These are phyloP conservation scores for Curvularia hawaiiensis DNA, from an alignment of 2,329 filamentous ascomycete species.

Conservation along the genomic window DNA sequence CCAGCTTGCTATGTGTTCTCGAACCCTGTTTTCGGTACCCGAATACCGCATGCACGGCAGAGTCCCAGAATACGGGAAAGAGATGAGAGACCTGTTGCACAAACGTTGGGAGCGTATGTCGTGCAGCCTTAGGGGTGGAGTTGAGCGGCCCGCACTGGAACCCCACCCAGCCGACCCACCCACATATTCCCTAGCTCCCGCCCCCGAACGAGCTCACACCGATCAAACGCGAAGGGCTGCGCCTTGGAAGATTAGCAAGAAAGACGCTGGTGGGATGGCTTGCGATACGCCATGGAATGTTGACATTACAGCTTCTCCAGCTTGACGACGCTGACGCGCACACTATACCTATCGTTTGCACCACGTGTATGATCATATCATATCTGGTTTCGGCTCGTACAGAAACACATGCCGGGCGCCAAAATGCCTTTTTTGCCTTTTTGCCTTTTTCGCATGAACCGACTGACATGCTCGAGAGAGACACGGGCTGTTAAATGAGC, in stretches of 20 bases:
- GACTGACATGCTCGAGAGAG: neutral
- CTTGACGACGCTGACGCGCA: neutral
- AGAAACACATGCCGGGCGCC: neutral
- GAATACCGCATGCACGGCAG: neutral
- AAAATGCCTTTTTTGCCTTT: neutral
- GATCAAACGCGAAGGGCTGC: neutral
- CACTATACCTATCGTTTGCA: neutral
- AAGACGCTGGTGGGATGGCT: neutral
- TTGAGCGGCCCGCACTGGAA: neutral
- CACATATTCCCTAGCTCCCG: neutral
- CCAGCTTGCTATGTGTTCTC: neutral
- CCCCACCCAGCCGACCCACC: conserved; percentile 1
- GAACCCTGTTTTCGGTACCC: neutral
- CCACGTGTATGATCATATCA: neutral
- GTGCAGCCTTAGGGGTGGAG: neutral
- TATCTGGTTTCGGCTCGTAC: neutral
- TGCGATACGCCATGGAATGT: neutral
- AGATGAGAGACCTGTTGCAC: neutral
- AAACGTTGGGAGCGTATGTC: neutral
- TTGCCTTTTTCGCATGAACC: neutral
- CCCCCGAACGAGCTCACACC: neutral
- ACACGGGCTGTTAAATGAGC: neutral
- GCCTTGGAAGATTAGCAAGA: neutral
- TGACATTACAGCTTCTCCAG: neutral
- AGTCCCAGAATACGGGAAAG: neutral